Evolutionary conservation across 2,329 filamentous ascomycete genomes (phyloP), one percentile per base, ranked within the genome.

Genomic region (Zymoseptoria crescenta): DNA sequence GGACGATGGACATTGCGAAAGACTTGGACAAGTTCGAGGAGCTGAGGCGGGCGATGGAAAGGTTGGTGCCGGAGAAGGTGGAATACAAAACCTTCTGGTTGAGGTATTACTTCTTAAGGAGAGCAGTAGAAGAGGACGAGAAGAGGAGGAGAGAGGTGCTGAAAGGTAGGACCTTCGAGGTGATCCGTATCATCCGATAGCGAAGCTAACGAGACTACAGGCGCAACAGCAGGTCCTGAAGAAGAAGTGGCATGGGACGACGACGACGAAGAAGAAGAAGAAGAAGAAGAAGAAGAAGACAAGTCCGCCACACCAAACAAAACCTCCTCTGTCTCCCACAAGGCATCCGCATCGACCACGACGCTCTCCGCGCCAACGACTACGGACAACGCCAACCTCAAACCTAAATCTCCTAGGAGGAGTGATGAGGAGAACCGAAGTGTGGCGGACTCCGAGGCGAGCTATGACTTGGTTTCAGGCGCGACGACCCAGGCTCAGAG

Each of bases 101-200:
- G 72, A 83, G 94, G 58, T 99, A 99, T 75, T 97, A 97, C 74
- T 99, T 96, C 78, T 77, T 97, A 63, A 83, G 93, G 69, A 88
- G 95, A 70, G 90, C 94, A 16, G 88, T 99, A 63, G 93, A 97
- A 77, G 92, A 89, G 27, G 92, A 96, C 59, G 94, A 99, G 76
- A 86, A 88, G 69, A 86, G 90, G 73, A 82, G 94, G 73, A 86
- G 88, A 67, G 94, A 99, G 74, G 81, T 99, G 58, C 79, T 99
- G 21, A 95, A 96, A 76, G 93, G 93, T 96, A 79, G 63, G 82
- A 58, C 13, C 9, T 54, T n/a, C 4, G 10, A 9, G 4, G n/a
- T 8, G 10, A 10, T n/a, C 28, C n/a, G 21, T 7, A 8, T n/a
- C 2, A 8, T 24, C 13, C 19, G 30, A 21, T 8, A 19, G 20